Evolutionary conservation across 352 stramenopile genomes (phyloP).

Genomic region (Phytophthora europaea): DNA sequence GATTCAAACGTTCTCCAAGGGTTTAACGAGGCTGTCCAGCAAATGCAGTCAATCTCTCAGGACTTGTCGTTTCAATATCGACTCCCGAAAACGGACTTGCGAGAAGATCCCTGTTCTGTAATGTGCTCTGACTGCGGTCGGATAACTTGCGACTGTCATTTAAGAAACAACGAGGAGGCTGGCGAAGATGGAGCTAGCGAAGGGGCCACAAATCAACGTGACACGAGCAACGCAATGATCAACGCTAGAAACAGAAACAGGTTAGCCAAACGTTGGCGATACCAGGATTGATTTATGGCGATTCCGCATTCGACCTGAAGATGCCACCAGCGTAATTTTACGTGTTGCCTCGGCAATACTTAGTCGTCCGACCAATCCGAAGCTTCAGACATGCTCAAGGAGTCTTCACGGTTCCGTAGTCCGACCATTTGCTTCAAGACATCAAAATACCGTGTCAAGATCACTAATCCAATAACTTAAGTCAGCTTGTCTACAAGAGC

Average conservation of each 20-base stretch:
- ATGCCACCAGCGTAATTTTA: conserved; percentile 23
- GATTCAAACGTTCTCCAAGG: conserved; percentile 50
- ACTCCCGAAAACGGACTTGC: conserved; percentile 66
- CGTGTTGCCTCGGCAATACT: neutral
- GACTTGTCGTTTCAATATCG: conserved; percentile 71
- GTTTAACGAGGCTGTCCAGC: conserved; percentile 61
- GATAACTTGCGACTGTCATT: conserved; percentile 65
- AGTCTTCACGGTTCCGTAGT: conserved; percentile 78
- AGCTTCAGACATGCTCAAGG: conserved; percentile 84
- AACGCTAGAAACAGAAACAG: conserved; percentile 41
- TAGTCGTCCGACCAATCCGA: conserved; percentile 91
- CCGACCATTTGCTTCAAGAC: conserved; percentile 84
- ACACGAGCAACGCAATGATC: conserved; percentile 18
- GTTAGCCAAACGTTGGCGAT: conserved; percentile 44
- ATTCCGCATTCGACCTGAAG: conserved; percentile 27
- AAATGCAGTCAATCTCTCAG: conserved; percentile 62
- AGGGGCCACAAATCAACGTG: conserved; percentile 15
- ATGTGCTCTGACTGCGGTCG: conserved; percentile 65
- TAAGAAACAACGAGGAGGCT: conserved; percentile 17
- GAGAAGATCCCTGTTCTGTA: conserved; percentile 44
- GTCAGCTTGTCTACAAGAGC: neutral
- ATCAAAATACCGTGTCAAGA: conserved; percentile 1
- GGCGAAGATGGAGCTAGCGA: neutral
- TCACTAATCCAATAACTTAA: conserved; percentile 1
- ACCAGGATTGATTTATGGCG: conserved; percentile 41